Evolutionary conservation across 805 yeast species (phyloP), one percentile per base, ranked within the genome.

Genomic region (Metschnikowia cerradonensis): DNA sequence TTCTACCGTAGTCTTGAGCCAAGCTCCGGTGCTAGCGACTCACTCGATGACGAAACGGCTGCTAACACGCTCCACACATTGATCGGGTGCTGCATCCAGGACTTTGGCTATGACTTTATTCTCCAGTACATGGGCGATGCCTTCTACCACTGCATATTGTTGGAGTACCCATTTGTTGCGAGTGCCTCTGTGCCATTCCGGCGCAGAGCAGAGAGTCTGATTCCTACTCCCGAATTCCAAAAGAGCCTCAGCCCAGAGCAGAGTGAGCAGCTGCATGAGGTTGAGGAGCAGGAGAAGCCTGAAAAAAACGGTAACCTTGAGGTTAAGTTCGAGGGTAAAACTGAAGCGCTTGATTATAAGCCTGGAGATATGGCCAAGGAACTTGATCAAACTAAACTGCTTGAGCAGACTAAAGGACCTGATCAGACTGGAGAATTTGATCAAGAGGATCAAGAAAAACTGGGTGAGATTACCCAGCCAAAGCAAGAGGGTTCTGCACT

Each of bases 91-190:
- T 78, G 89, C 53, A 77, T 86, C 35, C 84, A 82, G 54, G 96
- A 88, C 65, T 88, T 84, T 69, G 95, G 96, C 1, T 88, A 88
- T 63, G 90, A 89, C 60, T 63, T 76, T 2, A 75, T 84, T n/a
- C 68, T 86, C 51, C 76, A 76, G 52, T 84, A 87, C 2, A 65
- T 89, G 26, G 79, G 88, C 54, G 92, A 86, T 56, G 75, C 87
- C 2, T 79, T 86, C 58, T 85, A 83, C 61, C 82, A 78, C 48
- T 67, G 79, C 30, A 73, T 87, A 5, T 62, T 82, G 37, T 73
- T 73, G 40, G 90, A 84, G 54, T 86, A 83, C 60, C 92, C 94
- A 8, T 64, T 86, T 49, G 73, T 81, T 4, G 72, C 81, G n/a
- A 78, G 71, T 61, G 61, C 61, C 36, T 60, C 69, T 15, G 49